Evolutionary conservation across 2,329 filamentous ascomycete genomes (phyloP), one percentile per base, ranked within the genome.

Genomic region (Verticillium longisporum): DNA sequence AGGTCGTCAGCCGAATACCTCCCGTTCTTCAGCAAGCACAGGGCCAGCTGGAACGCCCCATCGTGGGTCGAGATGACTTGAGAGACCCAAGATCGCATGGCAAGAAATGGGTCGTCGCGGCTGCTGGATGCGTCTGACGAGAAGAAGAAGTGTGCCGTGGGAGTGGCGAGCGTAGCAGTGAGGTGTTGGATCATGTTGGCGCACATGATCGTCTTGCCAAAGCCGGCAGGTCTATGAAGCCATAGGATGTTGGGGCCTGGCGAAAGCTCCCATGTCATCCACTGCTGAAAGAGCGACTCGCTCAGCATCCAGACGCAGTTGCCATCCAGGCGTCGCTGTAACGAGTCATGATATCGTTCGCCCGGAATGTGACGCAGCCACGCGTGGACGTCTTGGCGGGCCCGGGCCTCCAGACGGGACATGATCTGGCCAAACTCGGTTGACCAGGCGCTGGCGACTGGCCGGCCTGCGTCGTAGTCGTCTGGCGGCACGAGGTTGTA

Each of bases 161-260:
- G 66, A 0, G 55, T 55, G 0, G 61, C 6, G 0, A 60, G 38
- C 0, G 15, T 55, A 0, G 45, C 7, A 0, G 58, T 55, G 0
- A 75, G 14, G 36, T 71, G 41, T 11, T 74, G 55, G 0, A 72
- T 59, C 0, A 76, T 37, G 7, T 61, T 65, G 1, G 74, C 67
- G 58, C 70, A 71, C 0, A 75, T 61, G 1, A 74, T 53, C 0
- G 73, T 76, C 61, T 76, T 76, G 1, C 72, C 73, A 15, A 70
- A 74, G 0, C 73, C 70, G 32, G 69, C 61, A 31, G 66, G 67
- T 1, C 71, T 71, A 41, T 71, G 63, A 14, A 75, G 67, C 73
- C 74, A 76, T 0, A 75, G 61, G 1, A 73, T 0, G 10, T 66
- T 68, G 6, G 50, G 13, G 2, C 32, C 36, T 1, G 45, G 15